Evolutionary conservation across 2,329 filamentous ascomycete genomes (phyloP), one percentile per base, ranked within the genome.

Genomic region (Trichoderma afroharzianum): DNA sequence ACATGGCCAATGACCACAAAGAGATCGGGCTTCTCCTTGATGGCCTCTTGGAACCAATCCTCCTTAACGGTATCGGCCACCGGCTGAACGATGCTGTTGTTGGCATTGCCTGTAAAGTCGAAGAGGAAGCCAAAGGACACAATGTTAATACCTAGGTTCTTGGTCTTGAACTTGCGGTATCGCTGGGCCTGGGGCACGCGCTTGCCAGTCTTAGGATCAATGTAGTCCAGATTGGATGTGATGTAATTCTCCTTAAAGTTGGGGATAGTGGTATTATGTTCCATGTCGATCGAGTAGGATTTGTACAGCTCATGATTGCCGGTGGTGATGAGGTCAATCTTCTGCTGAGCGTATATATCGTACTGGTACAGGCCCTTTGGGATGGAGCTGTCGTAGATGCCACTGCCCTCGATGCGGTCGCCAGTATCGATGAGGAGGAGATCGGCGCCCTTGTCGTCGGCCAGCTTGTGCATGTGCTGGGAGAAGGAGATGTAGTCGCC

Each of bases 231-330:
- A 76, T 99, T 99, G 1, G 95, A 98, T 12, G 95, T 93, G 24
- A 98, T 84, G 76, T 98, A 98, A 72, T 88, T 91, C 47, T 90
- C 88, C 70, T 88, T 88, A 82, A 94, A 98, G 78, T 94, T 92
- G 2, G 93, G 93, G 1, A 97, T 92, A 0, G 94, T 97, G 68
- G 88, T 88, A 70, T 90, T 85, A 78, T 92, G 93, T 79, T 98
- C 96, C 72, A 90, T 88, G 67, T 92, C 88, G 24, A 94, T 92
- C 0, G 94, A 93, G 73, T 91, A 91, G 70, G 87, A 84, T 76
- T 94, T 89, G 84, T 99, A 99, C 14, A 99, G 88, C 83, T 99
- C 96, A 83, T 99, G 96, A 78, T 99, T 99, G 63, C 96, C 96
- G 1, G 91, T 92, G 76, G 91, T 95, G 62, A 98, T 87, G 30